A percentile compares a stretch with the other conserved stretches of the same genome.
Evolutionary conservation across 805 yeast species (phyloP).

Genomic region (Komagataella kurtzmanii): DNA sequence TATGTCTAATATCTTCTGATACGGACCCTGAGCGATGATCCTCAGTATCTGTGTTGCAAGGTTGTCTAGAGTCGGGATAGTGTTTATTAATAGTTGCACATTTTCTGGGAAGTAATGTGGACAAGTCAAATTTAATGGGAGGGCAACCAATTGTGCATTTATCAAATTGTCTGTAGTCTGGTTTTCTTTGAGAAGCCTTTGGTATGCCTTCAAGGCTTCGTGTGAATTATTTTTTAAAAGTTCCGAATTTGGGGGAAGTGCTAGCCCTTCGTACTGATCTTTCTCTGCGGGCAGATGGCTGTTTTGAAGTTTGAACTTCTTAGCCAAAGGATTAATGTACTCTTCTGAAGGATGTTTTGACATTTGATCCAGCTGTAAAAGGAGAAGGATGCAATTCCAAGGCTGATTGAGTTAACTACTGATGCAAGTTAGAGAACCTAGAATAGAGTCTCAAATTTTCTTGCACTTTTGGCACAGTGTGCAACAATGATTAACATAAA

Average conservation of each 20-base stretch:
- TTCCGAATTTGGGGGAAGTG: constrained; percentile 21
- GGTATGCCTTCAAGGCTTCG: constrained; percentile 6
- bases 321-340: constrained; percentile 2
- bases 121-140: constrained; percentile 45
- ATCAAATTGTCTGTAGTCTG: constrained; percentile 10
- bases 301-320: constrained; percentile 3
- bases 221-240: constrained; percentile 10
- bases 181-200: constrained; percentile 3
- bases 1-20: constrained; percentile 59
- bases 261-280: constrained; percentile 12
- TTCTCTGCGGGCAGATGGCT: background rate
- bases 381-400: constrained; percentile 1
- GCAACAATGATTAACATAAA: background rate
- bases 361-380: constrained; percentile 6
- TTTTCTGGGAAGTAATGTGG: constrained; percentile 44
- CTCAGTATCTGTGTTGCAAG: constrained; percentile 71
- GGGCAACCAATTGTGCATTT: constrained; percentile 42
- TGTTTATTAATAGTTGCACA: constrained; percentile 49
- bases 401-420: background rate
- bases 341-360: constrained; percentile 2
- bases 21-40: constrained; percentile 58
- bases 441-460: background rate
- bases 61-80: constrained; percentile 70
- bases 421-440: background rate
- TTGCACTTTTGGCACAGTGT: background rate